Conservation (phyloP, 2,329 filamentous ascomycete genomes). For the Fonsecaea erecta region DNA sequence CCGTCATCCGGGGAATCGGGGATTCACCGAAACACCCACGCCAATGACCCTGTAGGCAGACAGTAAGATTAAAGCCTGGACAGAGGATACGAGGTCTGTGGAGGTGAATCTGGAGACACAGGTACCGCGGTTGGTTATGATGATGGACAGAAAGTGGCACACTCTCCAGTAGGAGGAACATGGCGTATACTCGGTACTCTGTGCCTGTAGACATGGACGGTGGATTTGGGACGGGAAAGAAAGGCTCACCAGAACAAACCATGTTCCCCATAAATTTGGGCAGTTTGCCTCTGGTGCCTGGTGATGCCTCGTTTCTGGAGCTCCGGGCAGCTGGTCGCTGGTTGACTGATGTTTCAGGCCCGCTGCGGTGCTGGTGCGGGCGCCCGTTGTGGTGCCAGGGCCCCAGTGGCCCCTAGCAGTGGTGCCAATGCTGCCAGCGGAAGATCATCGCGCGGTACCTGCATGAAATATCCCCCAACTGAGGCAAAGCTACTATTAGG, state of each 20-base stretch:
- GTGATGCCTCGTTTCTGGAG: neutral
- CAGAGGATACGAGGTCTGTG: neutral
- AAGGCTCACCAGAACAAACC: neutral
- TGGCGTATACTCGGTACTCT: no score
- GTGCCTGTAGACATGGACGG: neutral
- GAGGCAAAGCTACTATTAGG: neutral
- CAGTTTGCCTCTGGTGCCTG: no score
- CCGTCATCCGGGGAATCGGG: conserved; percentile 12
- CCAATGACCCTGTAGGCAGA: neutral
- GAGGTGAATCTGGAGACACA: neutral
- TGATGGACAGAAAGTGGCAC: neutral
- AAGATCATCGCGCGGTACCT: conserved; percentile 9
- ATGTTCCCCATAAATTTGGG: neutral
- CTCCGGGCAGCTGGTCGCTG: neutral
- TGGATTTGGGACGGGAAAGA: neutral
- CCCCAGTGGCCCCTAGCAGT: no score
- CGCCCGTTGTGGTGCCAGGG: neutral
- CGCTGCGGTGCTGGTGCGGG: neutral
- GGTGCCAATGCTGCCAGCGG: neutral
- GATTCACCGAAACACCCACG: neutral
- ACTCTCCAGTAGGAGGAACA: no score
- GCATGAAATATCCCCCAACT: conserved; percentile 10
- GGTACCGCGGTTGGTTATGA: neutral
- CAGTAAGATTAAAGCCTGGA: neutral
- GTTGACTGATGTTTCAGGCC: neutral